A percentile compares a stretch with the other conserved stretches of the same genome.
Evolutionary conservation across 2,329 filamentous ascomycete species (phyloP).

Genomic region (Neurospora crassa): DNA sequence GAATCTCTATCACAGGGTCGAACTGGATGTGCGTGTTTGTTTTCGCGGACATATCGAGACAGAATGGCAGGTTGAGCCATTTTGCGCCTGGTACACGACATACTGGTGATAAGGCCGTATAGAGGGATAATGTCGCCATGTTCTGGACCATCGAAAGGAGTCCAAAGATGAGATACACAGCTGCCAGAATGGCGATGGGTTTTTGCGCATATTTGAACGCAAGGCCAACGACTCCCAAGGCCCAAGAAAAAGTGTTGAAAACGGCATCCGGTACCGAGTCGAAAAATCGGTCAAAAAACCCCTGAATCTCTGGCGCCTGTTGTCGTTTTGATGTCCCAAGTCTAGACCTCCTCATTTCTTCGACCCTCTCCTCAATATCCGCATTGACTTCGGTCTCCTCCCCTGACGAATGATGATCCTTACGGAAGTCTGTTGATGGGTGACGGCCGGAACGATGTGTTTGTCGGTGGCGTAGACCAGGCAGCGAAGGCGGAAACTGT

Average conservation of each 20-base stretch:
- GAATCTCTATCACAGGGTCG: conserved; percentile 63
- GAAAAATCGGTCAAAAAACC: conserved; percentile 23
- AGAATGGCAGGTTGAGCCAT: conserved; percentile 55
- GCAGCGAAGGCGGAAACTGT: background rate
- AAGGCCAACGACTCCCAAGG: conserved; percentile 45
- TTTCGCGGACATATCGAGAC: conserved; percentile 25
- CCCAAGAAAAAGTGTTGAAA: conserved; percentile 36
- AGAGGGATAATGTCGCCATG: conserved; percentile 51
- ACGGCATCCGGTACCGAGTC: conserved; percentile 28
- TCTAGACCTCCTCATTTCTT: background rate
- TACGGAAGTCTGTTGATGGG: conserved; percentile 25
- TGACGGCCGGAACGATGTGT: conserved; percentile 25
- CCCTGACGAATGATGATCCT: conserved; percentile 4
- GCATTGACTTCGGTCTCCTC: background rate
- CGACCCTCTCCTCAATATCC: background rate
- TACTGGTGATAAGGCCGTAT: conserved; percentile 54
- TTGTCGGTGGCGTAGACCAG: background rate
- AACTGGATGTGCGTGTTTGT: conserved; percentile 47
- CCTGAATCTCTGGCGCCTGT: background rate
- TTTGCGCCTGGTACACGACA: conserved; percentile 60
- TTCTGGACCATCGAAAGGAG: conserved; percentile 50
- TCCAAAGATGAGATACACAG: conserved; percentile 51
- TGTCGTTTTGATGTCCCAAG: background rate
- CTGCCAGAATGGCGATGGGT: conserved; percentile 51
- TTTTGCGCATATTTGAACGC: conserved; percentile 55